Evolutionary conservation across 768 basidiomycete genomes (phyloP).

Genomic region (Antrodiella citrinella): DNA sequence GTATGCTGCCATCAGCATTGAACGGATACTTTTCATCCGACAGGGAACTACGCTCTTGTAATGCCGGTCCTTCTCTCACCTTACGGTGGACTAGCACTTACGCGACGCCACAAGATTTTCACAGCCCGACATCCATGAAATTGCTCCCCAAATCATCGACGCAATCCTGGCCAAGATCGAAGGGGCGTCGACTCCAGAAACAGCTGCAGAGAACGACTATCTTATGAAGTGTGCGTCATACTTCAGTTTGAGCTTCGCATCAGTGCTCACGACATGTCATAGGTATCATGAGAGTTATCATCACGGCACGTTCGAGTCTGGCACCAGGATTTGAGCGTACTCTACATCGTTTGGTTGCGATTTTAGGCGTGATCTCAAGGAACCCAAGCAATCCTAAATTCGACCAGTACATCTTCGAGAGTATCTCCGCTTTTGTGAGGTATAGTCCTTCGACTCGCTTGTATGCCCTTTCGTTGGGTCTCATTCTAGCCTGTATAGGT

Average conservation of each 20-base stretch:
- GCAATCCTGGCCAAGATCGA: conserved; percentile 78
- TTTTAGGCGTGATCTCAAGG: conserved; percentile 82
- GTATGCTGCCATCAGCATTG: conserved; percentile 97
- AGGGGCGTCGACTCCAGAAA: conserved; percentile 71
- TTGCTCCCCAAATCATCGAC: conserved; percentile 64
- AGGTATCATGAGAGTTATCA: conserved; percentile 92
- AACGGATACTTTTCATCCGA: conserved; percentile 88
- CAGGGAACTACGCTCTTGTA: conserved; percentile 68
- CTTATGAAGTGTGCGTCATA: conserved; percentile 85
- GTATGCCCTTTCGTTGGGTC: conserved; percentile 5
- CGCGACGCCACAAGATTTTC: conserved; percentile 51
- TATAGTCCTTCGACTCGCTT: too few relatives aligned
- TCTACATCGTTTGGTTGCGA: conserved; percentile 67
- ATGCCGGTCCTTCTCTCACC: conserved; percentile 21
- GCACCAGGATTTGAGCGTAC: conserved; percentile 57
- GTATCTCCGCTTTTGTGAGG: conserved; percentile 90
- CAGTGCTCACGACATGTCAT: background rate
- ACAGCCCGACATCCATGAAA: conserved; percentile 78
- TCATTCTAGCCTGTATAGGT: too few relatives aligned
- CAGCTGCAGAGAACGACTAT: conserved; percentile 95
- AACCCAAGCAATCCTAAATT: conserved; percentile 98
- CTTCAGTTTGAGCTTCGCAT: conserved; percentile 5
- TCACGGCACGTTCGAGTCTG: conserved; percentile 78
- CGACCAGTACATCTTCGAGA: conserved; percentile 96
- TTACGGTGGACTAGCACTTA: background rate